Percentiles rank a stretch among this genome's conserved stretches.
Evolutionary conservation across 768 basidiomycete genomes (phyloP).

Genomic region (Ramaria sp.): DNA sequence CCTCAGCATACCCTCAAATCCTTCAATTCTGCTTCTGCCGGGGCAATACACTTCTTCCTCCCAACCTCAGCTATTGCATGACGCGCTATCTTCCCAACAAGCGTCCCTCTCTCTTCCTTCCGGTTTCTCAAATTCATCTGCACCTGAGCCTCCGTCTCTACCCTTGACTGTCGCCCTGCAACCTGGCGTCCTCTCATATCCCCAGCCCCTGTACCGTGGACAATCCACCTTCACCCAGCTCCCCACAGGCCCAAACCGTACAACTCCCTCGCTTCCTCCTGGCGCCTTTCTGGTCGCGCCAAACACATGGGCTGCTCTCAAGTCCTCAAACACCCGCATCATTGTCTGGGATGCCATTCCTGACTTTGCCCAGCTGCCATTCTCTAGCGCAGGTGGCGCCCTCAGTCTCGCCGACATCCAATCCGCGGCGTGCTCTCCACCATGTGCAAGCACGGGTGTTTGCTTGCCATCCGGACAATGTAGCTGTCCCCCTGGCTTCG

Average conservation of each 20-base stretch:
- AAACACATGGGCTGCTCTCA: constrained; percentile 59
- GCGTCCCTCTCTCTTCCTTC: constrained; percentile 45
- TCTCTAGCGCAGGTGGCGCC: constrained; percentile 24
- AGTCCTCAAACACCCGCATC: constrained; percentile 40
- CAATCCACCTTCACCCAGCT: constrained; percentile 49
- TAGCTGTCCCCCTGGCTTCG: constrained; percentile 62
- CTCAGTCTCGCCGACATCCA: constrained; percentile 62
- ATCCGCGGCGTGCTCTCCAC: constrained; percentile 63
- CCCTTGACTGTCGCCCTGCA: constrained; percentile 59
- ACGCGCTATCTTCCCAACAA: constrained; percentile 53
- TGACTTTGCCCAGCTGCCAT: constrained; percentile 60
- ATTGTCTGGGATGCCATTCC: constrained; percentile 75
- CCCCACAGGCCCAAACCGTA: constrained; percentile 37
- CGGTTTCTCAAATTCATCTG: constrained; percentile 44
- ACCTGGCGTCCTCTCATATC: constrained; percentile 59
- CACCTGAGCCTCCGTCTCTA: constrained; percentile 38
- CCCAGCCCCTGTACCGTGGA: constrained; percentile 54
- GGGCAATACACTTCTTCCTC: constrained; percentile 67
- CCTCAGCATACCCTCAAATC: constrained; percentile 41
- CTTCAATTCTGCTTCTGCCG: constrained; percentile 55
- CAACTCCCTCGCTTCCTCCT: constrained; percentile 34
- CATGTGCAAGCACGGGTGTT: constrained; percentile 62
- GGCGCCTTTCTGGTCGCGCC: constrained; percentile 59
- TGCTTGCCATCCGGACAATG: constrained; percentile 68
- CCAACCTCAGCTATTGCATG: constrained; percentile 61